These are phyloP conservation scores for Neurospora sp. DNA, from an alignment of 495 filamentous ascomycete genomes.

Conservation along the genomic window DNA sequence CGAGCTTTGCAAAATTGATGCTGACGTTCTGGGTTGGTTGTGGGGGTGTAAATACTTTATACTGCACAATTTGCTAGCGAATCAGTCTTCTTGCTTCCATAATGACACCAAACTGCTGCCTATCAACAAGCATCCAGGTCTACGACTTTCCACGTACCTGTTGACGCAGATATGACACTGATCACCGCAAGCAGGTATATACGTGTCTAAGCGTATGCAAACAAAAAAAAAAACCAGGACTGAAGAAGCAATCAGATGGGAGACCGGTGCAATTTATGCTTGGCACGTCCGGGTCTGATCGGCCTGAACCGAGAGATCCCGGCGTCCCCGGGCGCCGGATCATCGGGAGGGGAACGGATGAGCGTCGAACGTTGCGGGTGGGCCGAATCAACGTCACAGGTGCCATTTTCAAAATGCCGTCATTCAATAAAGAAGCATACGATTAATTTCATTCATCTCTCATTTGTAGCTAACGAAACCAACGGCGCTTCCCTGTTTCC, in stretches of 20 bases:
- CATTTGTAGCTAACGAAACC: conserved; percentile 6
- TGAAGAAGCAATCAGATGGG: background rate
- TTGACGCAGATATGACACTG: background rate
- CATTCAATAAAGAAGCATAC: background rate
- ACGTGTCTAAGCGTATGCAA: background rate
- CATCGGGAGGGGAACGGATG: background rate
- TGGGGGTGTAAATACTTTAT: background rate
- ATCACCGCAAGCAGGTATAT: background rate
- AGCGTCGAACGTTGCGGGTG: background rate
- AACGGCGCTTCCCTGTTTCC: background rate
- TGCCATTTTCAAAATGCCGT: background rate
- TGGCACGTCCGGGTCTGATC: background rate
- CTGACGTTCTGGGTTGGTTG: background rate
- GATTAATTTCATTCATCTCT: background rate
- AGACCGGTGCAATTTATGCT: background rate
- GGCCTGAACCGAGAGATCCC: background rate
- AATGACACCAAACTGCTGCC: background rate
- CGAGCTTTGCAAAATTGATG: background rate
- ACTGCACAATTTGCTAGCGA: background rate
- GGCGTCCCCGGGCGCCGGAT: background rate
- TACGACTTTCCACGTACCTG: background rate
- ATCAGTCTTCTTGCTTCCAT: background rate
- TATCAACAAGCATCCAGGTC: background rate
- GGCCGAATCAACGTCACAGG: background rate
- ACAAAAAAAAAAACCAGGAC: background rate